Evolutionary conservation across 1,284 basidiomycete species (phyloP), one percentile per base, ranked within the genome.

Genomic region (Boletus semigastroideus): DNA sequence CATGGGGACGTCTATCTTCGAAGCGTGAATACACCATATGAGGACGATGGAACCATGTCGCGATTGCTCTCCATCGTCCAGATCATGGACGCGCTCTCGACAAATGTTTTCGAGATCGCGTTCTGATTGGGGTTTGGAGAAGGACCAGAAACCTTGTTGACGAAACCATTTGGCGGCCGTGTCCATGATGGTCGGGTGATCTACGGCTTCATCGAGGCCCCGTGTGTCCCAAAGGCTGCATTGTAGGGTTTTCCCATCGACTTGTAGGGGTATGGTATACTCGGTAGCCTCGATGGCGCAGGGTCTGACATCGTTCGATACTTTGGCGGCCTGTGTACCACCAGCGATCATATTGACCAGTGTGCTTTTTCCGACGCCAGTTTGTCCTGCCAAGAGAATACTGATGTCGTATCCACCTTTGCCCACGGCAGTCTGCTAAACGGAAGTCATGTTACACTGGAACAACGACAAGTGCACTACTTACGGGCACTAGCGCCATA

Each of bases 11-110:
- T 62, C 63, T 43, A 67, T 66, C 52, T 64, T 67, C 11, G 61
- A 67, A 34, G 65, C 65, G n/a, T 57, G 61, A 20, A 67, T 66
- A 28, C 62, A 64, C 62, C 62, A 66, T 49, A 67, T 52, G 2
- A 66, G 50, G 44, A 62, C 39, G 46, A 28, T 36, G 30, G 61
- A 25, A 41, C 48, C 13, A 8, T 51, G 40, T 36, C 7, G 40
- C 8, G 45, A 33, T 31, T 45, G 41, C 19, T 61, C 60, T 40
- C 50, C 47, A 11, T 55, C 54, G 4, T 43, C 20, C 14, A 53
- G 45, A 48, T 51, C 48, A 25, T 34, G 38, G 31, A 65, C 47
- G n/a, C 54, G 52, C 36, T 41, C 25, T 25, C 54, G 61, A 46
- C 65, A 67, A 19, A 55, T 25, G 30, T 25, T 19, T 22, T 36